Evolutionary conservation across 2,329 filamentous ascomycete species (phyloP).

Genomic region (Magnaporthiopsis incrustans): DNA sequence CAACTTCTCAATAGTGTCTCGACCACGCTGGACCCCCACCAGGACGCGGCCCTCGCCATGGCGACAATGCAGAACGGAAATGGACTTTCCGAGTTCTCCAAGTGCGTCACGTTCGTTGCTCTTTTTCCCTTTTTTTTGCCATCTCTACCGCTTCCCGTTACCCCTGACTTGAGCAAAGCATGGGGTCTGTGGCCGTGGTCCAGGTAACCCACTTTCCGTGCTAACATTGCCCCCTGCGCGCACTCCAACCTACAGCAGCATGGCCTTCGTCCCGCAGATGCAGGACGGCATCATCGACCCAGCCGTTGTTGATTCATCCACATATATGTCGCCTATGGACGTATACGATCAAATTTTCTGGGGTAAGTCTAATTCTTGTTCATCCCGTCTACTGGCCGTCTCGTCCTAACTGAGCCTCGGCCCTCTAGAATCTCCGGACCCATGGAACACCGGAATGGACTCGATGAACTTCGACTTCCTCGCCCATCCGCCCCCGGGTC

Average conservation of each 20-base stretch:
- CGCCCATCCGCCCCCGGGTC: slow-evolving; percentile 50
- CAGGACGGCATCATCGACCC: slow-evolving; percentile 16
- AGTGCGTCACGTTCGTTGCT: neutral
- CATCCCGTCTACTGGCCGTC: too few species aligned
- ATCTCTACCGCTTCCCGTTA: neutral
- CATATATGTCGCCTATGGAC: slow-evolving; percentile 60
- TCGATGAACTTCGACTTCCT: slow-evolving; percentile 54
- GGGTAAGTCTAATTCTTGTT: slow-evolving; percentile 32
- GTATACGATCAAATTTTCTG: slow-evolving; percentile 62
- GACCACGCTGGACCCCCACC: slow-evolving; percentile 41
- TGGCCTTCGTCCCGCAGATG: slow-evolving; percentile 31
- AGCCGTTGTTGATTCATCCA: slow-evolving; percentile 39
- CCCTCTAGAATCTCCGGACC: slow-evolving; percentile 46
- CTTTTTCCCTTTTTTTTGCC: neutral
- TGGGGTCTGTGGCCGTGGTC: neutral
- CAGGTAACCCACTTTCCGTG: neutral
- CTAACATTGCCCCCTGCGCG: neutral
- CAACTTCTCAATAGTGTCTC: slow-evolving; percentile 16
- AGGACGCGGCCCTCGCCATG: slow-evolving; percentile 57
- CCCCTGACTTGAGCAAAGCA: neutral
- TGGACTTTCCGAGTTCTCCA: slow-evolving; percentile 1
- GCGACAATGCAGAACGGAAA: slow-evolving; percentile 54
- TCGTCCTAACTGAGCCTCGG: too few species aligned
- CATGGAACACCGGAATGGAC: slow-evolving; percentile 49
- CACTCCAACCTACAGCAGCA: slow-evolving; percentile 13